Evolutionary conservation across 768 basidiomycete species (phyloP).

Genomic region (Tylopilus sp.): DNA sequence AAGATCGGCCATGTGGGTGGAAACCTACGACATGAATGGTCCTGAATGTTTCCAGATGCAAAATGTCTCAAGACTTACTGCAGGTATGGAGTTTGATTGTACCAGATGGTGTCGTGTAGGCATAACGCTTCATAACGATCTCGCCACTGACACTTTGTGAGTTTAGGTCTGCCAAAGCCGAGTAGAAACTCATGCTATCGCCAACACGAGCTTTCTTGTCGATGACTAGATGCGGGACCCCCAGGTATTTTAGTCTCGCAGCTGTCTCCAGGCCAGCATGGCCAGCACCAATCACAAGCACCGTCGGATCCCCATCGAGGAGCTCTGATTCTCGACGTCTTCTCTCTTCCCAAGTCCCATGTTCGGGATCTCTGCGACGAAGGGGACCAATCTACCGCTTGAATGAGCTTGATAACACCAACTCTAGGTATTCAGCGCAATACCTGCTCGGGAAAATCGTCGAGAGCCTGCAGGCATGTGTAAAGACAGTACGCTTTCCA

Average conservation of each 20-base stretch:
- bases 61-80: not conserved
- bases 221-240: constrained; percentile 50
- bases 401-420: not conserved
- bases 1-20: constrained; percentile 39
- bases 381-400: not conserved
- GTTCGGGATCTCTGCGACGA: not conserved
- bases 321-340: constrained; percentile 29
- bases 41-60: not conserved
- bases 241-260: constrained; percentile 58
- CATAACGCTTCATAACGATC: constrained; percentile 56
- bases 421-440: not conserved
- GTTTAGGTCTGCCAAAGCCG: not conserved
- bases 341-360: constrained; percentile 45
- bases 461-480: constrained; percentile 58
- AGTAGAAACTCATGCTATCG: constrained; percentile 33
- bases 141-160: constrained; percentile 40
- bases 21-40: constrained; percentile 35
- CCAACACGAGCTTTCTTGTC: constrained; percentile 53
- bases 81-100: constrained; percentile 54
- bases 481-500: constrained; percentile 64
- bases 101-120: constrained; percentile 53
- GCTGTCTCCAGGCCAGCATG: constrained; percentile 66
- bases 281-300: constrained; percentile 61
- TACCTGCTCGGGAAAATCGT: constrained; percentile 39
- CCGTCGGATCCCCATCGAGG: constrained; percentile 46